Percentiles rank a stretch among this genome's conserved stretches.
phyloP scores from a whole-genome alignment of 2,329 filamentous ascomycete species.

The Epichloe uncinata region DNA sequence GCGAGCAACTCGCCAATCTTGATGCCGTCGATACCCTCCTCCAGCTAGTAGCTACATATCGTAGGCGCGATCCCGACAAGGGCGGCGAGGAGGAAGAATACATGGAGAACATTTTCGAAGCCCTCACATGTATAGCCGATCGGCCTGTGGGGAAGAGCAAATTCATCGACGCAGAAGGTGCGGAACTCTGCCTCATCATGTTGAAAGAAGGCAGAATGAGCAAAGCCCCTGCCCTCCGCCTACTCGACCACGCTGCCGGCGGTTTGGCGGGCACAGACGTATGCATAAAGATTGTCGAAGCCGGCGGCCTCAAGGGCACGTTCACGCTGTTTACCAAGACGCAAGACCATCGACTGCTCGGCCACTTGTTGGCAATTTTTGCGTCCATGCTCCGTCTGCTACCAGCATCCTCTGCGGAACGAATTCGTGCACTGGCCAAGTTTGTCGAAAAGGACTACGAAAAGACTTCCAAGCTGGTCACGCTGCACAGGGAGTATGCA shows the following conservation, averaged over 20 bases:
- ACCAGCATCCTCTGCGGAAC: conserved; percentile 60
- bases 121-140: conserved; percentile 67
- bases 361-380: conserved; percentile 80
- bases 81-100: conserved; percentile 88
- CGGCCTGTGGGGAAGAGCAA: conserved; percentile 61
- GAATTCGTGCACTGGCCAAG: conserved; percentile 80
- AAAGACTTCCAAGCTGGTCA: conserved; percentile 62
- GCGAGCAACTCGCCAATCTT: conserved; percentile 45
- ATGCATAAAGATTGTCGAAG: conserved; percentile 67
- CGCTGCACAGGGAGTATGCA: conserved; percentile 58
- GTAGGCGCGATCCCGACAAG: conserved; percentile 72
- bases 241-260: conserved; percentile 69
- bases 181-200: conserved; percentile 87
- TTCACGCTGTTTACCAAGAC: conserved; percentile 87
- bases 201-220: conserved; percentile 77
- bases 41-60: conserved; percentile 72
- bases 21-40: conserved; percentile 71
- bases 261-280: conserved; percentile 38
- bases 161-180: conserved; percentile 79
- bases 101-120: conserved; percentile 86
- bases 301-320: conserved; percentile 68
- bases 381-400: conserved; percentile 67
- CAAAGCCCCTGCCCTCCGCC: conserved; percentile 61
- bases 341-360: conserved; percentile 52
- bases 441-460: conserved; percentile 92